phyloP scores from a whole-genome alignment of 768 basidiomycete species.

The Amanita phalloides region DNA sequence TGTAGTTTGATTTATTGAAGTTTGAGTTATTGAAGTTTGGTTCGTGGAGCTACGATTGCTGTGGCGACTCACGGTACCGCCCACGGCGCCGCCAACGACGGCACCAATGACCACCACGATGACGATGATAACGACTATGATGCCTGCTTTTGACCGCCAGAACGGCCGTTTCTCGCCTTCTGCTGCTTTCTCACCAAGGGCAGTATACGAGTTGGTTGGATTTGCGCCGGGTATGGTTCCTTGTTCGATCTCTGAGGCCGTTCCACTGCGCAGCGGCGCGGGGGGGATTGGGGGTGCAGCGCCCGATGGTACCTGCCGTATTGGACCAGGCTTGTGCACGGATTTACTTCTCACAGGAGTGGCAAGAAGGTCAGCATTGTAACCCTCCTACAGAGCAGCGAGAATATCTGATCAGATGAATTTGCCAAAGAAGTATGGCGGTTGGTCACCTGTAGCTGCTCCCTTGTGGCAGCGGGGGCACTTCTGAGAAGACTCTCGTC shows the following conservation, averaged over 20 bases:
- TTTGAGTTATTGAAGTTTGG: no score
- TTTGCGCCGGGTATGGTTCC: neutral
- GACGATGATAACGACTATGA: constrained; percentile 25
- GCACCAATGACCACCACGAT: constrained; percentile 35
- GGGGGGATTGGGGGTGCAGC: constrained; percentile 8
- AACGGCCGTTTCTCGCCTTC: constrained; percentile 22
- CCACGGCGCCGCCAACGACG: constrained; percentile 49
- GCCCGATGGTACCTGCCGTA: neutral
- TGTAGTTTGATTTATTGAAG: no score
- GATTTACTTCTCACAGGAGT: constrained; percentile 11
- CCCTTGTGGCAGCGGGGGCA: constrained; percentile 26
- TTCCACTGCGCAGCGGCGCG: constrained; percentile 7
- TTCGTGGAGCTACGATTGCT: no score
- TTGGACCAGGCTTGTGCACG: neutral
- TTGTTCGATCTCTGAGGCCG: constrained; percentile 10
- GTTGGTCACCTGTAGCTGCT: constrained; percentile 24
- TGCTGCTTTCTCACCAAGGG: constrained; percentile 6
- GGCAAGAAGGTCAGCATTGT: constrained; percentile 37
- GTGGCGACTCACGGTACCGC: constrained; percentile 24
- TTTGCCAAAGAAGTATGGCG: neutral
- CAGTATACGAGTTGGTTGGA: neutral
- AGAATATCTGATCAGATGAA: neutral
- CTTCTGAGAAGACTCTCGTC: constrained; percentile 25
- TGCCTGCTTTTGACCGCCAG: constrained; percentile 37
- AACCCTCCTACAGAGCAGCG: constrained; percentile 33